A percentile compares a stretch with the other conserved stretches of the same genome.
phyloP scores from a whole-genome alignment of 2,329 filamentous ascomycete genomes.

The Ustilaginoidea virens region DNA sequence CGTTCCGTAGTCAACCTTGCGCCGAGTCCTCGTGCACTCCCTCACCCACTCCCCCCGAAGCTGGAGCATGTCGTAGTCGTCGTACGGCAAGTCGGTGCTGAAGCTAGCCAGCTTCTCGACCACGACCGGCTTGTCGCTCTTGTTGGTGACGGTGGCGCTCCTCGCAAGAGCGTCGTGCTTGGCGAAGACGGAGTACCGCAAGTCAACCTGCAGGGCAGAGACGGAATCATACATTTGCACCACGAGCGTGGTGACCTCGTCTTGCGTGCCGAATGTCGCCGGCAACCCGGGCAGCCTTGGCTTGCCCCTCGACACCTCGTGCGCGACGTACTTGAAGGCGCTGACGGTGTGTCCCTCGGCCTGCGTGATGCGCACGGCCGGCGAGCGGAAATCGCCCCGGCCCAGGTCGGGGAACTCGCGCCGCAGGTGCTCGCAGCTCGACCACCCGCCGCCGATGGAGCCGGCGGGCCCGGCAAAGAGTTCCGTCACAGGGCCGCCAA shows the following conservation, averaged over 20 bases:
- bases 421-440: slow-evolving; percentile 30
- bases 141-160: slow-evolving; percentile 45
- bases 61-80: slow-evolving; percentile 46
- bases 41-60: slow-evolving; percentile 47
- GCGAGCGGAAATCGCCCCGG: slow-evolving; percentile 45
- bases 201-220: slow-evolving; percentile 40
- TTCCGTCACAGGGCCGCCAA: slow-evolving; percentile 40
- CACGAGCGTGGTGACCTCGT: slow-evolving; percentile 42
- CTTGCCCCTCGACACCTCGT: slow-evolving; percentile 40
- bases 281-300: slow-evolving; percentile 39
- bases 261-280: slow-evolving; percentile 38
- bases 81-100: slow-evolving; percentile 43
- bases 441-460: slow-evolving; percentile 34
- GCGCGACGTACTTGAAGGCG: slow-evolving; percentile 40
- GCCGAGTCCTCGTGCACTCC: slow-evolving; percentile 37
- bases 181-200: slow-evolving; percentile 50
- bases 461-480: slow-evolving; percentile 19
- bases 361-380: slow-evolving; percentile 45
- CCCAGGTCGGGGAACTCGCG: slow-evolving; percentile 51
- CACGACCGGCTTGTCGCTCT: slow-evolving; percentile 32
- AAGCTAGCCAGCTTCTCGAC: slow-evolving; percentile 44
- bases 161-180: slow-evolving; percentile 43
- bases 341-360: slow-evolving; percentile 41
- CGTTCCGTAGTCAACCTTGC: slow-evolving; percentile 39
- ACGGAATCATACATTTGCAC: slow-evolving; percentile 43